Conservation (phyloP, 2,329 filamentous ascomycete genomes). For the Incumbomyces delicatus region DNA sequence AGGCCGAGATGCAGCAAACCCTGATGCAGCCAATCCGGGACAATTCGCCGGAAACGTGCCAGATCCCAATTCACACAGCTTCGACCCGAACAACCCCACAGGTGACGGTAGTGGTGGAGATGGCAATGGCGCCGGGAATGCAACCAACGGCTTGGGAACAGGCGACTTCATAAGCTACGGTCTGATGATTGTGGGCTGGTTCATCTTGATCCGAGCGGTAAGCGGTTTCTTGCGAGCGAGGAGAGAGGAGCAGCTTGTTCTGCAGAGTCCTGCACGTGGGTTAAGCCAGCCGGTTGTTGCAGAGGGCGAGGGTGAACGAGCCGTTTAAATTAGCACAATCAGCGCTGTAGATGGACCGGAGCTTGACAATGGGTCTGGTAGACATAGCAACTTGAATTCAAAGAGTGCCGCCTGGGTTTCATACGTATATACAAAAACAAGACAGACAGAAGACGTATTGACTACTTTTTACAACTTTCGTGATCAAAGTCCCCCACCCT, state of each 20-base stretch:
- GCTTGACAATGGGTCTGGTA: no score
- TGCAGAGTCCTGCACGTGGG: constrained; percentile 85
- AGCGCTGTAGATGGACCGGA: neutral
- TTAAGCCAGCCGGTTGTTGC: constrained; percentile 78
- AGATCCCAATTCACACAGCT: constrained; percentile 84
- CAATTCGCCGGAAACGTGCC: constrained; percentile 52
- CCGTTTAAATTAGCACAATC: constrained; percentile 46
- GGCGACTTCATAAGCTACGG: constrained; percentile 80
- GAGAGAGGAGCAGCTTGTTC: constrained; percentile 81
- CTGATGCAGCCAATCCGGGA: constrained; percentile 40
- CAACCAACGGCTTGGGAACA: constrained; percentile 15
- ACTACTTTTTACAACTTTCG: no score
- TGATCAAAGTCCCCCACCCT: no score
- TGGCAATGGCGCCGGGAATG: constrained; percentile 9
- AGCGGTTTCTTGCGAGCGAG: constrained; percentile 82
- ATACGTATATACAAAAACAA: no score
- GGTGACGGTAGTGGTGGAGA: constrained; percentile 13
- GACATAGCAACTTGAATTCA: no score
- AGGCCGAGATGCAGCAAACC: constrained; percentile 28
- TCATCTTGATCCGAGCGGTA: constrained; percentile 87
- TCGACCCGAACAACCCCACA: constrained; percentile 60
- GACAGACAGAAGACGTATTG: no score
- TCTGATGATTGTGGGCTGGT: constrained; percentile 97
- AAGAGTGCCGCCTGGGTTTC: no score
- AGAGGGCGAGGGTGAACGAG: constrained; percentile 71